Base-by-base conservation (phyloP, 805 yeast genomes). In the Jamesozyma lodderae region DNA sequence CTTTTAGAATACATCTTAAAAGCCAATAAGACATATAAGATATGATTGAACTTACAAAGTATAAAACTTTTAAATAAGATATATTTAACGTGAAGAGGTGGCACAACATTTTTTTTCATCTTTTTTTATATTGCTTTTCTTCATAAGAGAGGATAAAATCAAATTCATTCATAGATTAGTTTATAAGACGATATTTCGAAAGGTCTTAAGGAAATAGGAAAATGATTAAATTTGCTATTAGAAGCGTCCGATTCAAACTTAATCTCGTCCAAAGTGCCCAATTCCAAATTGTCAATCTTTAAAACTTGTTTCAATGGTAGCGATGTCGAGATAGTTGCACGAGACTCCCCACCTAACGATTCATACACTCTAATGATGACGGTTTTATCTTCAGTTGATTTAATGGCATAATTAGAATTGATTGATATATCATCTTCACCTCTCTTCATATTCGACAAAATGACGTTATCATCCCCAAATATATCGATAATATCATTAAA, bases 281-380 rank as follows among this genome's bases (percentile, higher is more conserved):
- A 33, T 51, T 80, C 87, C 53, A 80, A 62, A 19, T 77, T 70
- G 50, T 75, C 75, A 5, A 80, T 77, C 52, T 72, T 69, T 53
- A 56, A 64, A 6, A 80, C 77, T 38, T 63, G 59, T 16, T 53
- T 60, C 25, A 78, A 53, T 0, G 73, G 66, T 25, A 71, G 59
- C 15, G 62, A 59, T 24, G 81, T 64, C 15, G 55, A 56, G 24
- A 87, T 55, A 4, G 48, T 54, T 2, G 82, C 88, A 3, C 51
- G 54, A 1, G 82, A 67, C 37, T 66, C 66, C 33, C 96, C 97
- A 6, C 98, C 98, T 32, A 90, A 67, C 0, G 94, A 65, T 55
- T 90, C 98, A 60, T 87, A 90, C 1, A 86, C 70, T 49, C 97
- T 74, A 22, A 83, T 65, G 19, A 88, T 67, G 20, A 85, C 63